These are phyloP conservation scores for Avena eriantha DNA, from an alignment of 176 grass and related monocot species.

Conservation along the genomic window DNA sequence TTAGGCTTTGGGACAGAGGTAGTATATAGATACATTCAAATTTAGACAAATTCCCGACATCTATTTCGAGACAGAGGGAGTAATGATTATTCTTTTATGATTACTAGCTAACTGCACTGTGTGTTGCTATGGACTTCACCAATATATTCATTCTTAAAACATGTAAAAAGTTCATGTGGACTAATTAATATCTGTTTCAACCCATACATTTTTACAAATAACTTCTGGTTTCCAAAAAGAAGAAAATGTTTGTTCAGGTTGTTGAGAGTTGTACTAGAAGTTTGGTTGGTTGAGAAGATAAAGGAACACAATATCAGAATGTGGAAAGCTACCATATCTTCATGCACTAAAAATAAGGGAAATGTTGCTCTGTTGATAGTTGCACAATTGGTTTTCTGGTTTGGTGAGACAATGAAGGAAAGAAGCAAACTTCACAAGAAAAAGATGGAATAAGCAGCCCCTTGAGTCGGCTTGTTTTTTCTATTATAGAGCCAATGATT, in stretches of 20 bases:
- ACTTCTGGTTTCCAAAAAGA: neutral
- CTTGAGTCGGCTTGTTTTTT: neutral
- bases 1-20: too few species aligned
- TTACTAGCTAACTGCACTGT: neutral
- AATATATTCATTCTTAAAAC: neutral
- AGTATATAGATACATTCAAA: too few species aligned
- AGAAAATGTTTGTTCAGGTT: neutral
- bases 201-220: neutral
- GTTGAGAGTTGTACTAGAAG: neutral
- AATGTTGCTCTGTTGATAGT: neutral
- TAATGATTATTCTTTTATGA: neutral
- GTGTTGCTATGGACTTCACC: neutral
- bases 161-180: neutral
- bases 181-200: neutral
- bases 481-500: neutral
- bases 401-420: neutral
- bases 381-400: neutral
- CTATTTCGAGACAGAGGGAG: too few species aligned
- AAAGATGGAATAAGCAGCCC: neutral
- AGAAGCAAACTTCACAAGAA: neutral
- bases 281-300: neutral
- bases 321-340: neutral
- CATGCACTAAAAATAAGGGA: neutral
- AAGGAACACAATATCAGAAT: neutral
- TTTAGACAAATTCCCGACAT: too few species aligned